Evolutionary conservation across 169 alveolate species (phyloP).

Genomic region (Babesia divergens): DNA sequence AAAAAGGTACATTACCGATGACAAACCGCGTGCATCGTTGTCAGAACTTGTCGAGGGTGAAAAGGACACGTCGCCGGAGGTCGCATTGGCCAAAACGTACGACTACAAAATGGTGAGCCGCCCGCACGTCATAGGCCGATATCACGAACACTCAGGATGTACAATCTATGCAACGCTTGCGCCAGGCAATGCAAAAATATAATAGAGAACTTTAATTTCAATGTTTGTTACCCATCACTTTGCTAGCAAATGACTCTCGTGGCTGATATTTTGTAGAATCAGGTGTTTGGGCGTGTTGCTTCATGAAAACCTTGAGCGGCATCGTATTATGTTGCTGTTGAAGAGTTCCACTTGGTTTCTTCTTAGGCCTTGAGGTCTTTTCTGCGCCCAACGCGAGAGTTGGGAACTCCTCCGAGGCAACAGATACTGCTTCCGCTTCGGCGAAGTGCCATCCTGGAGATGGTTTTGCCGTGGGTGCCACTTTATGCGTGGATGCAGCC

Average conservation of each 20-base stretch:
- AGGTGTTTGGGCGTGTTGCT: constrained; percentile 25
- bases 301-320: constrained; percentile 57
- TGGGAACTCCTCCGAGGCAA: constrained; percentile 63
- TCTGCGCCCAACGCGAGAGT: constrained; percentile 42
- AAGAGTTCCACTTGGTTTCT: neutral
- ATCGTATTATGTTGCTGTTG: constrained; percentile 35
- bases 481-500: neutral
- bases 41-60: constrained; percentile 59
- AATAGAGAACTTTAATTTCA: constrained; percentile 64
- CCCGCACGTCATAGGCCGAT: neutral
- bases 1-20: constrained; percentile 42
- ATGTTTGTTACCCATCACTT: constrained; percentile 54
- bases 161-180: constrained; percentile 63
- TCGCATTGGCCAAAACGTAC: constrained; percentile 80
- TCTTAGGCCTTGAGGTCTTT: neutral
- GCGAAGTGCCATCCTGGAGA: constrained; percentile 53
- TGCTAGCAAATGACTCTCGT: constrained; percentile 53
- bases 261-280: constrained; percentile 5
- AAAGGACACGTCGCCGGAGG: constrained; percentile 84
- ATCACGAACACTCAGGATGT: constrained; percentile 50
- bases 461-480: constrained; percentile 14
- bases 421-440: neutral
- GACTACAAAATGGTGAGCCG: constrained; percentile 64
- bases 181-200: constrained; percentile 76
- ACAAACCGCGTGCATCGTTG: neutral